Base-by-base conservation (phyloP, 2,329 filamentous ascomycete species). In the Akanthomyces muscarius region DNA sequence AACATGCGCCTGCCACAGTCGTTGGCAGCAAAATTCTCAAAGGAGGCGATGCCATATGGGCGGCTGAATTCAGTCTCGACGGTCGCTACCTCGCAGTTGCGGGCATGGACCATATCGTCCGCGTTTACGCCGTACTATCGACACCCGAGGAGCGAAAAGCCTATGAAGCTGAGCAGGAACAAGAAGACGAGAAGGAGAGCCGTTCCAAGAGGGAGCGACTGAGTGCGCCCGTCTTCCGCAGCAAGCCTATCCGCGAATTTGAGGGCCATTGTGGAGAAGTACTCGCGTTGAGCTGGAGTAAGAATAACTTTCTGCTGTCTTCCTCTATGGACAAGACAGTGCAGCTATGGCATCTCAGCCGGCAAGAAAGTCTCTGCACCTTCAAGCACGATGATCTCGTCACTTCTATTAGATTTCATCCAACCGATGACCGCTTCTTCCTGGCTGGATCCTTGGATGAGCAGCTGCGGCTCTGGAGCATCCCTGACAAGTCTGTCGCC, bases 241-340 rank as follows among this genome's bases (percentile, higher is more conserved):
- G 86, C 56, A 89, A 90, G 70, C 91, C 93, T 0, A 74, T 91
- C 11, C 85, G 88, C 62, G 90, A 97, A 71, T 97, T 95, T 67
- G 78, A 84, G 61, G 93, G 92, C 5, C 95, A 99, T 72, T 89
- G 86, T 0, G 88, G 89, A 18, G 93, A 96, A 68, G 87, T 99
- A 6, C 78, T 99, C 67, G 94, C 97, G 72, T 75, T 99, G 64
- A 96, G 91, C 73, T 99, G 95, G 95, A 98, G 94, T 79, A 99
- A 98, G 81, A 99, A 99, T 76, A 97, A 96, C 74, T 99, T 99
- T 69, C 76, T 99, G 33, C 81, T 99, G 18, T 97, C 94, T 4
- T 96, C 93, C 0, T 97, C 93, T 0, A 97, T 98, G 92, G 95
- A 99, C 74, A 97, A 97, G 79, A 97, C 93, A 0, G 95, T 99